A percentile compares a stretch with the other conserved stretches of the same genome.
Evolutionary conservation across 2,329 filamentous ascomycete genomes (phyloP).

Genomic region (Geosmithia morbida): DNA sequence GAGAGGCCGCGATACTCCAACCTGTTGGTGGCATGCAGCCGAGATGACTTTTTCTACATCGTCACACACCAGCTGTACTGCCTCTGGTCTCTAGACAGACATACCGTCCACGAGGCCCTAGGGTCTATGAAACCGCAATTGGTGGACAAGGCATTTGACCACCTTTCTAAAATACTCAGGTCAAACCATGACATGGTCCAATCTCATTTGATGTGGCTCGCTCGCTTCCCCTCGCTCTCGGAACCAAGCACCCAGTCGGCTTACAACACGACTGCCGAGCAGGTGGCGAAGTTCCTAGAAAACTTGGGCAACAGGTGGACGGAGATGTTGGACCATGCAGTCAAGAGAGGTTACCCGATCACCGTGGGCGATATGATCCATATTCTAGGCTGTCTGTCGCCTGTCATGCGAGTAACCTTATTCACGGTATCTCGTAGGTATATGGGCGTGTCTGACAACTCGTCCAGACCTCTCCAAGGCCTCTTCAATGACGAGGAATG

Average conservation of each 20-base stretch:
- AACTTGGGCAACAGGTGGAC: background rate
- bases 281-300: background rate
- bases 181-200: slow-evolving; percentile 17
- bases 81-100: slow-evolving; percentile 27
- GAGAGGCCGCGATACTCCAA: slow-evolving; percentile 37
- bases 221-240: slow-evolving; percentile 16
- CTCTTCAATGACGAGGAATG: slow-evolving; percentile 11
- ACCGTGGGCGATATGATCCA: slow-evolving; percentile 10
- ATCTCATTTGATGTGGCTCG: slow-evolving; percentile 16
- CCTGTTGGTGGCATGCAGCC: slow-evolving; percentile 38
- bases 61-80: slow-evolving; percentile 53
- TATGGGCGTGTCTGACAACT: slow-evolving; percentile 5
- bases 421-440: slow-evolving; percentile 14
- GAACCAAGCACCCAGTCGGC: background rate
- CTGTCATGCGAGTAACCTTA: slow-evolving; percentile 9
- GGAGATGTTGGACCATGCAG: background rate
- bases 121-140: background rate
- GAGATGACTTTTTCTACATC: slow-evolving; percentile 48
- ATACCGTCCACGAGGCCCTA: slow-evolving; percentile 19
- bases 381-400: slow-evolving; percentile 11
- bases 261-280: background rate
- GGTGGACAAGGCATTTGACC: background rate
- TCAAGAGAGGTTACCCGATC: slow-evolving; percentile 9
- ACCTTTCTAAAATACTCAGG: slow-evolving; percentile 14
- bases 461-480: background rate